Evolutionary conservation across 495 filamentous ascomycete genomes (phyloP).

Genomic region (Trypethelium eluteriae): DNA sequence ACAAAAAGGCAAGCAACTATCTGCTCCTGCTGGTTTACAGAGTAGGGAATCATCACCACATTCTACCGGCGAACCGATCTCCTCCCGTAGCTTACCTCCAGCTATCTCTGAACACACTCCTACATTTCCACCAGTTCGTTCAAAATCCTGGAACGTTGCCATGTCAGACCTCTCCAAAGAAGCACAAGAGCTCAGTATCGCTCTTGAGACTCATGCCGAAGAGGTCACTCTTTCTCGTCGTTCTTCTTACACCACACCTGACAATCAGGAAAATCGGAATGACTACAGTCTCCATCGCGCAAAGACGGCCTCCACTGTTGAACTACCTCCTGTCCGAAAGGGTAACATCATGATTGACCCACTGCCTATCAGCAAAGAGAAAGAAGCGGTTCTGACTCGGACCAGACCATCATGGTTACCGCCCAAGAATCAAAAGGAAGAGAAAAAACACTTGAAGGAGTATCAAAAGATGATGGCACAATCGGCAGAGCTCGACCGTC

Average conservation of each 20-base stretch:
- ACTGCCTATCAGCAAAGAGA: conserved; percentile 90
- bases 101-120: conserved; percentile 26
- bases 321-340: conserved; percentile 75
- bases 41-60: conserved; percentile 8
- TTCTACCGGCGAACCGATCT: not conserved
- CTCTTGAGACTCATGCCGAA: conserved; percentile 76
- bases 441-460: conserved; percentile 81
- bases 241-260: not conserved
- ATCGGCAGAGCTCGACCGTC: conserved; percentile 59
- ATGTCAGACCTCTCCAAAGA: conserved; percentile 76
- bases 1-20: not conserved
- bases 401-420: conserved; percentile 94
- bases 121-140: conserved; percentile 44
- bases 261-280: not conserved
- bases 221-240: conserved; percentile 28
- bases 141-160: conserved; percentile 80
- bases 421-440: conserved; percentile 87
- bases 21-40: not conserved
- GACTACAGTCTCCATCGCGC: conserved; percentile 24
- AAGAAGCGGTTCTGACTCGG: conserved; percentile 81
- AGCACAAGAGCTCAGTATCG: conserved; percentile 79
- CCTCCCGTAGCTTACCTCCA: conserved; percentile 1
- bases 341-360: conserved; percentile 95
- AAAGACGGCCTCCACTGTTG: conserved; percentile 51
- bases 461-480: conserved; percentile 90